Percentiles rank a stretch among this genome's conserved stretches.
These are phyloP conservation scores for Chytriomyces confervae DNA, from an alignment of 192 early-diverging fungal species.

Conservation along the genomic window DNA sequence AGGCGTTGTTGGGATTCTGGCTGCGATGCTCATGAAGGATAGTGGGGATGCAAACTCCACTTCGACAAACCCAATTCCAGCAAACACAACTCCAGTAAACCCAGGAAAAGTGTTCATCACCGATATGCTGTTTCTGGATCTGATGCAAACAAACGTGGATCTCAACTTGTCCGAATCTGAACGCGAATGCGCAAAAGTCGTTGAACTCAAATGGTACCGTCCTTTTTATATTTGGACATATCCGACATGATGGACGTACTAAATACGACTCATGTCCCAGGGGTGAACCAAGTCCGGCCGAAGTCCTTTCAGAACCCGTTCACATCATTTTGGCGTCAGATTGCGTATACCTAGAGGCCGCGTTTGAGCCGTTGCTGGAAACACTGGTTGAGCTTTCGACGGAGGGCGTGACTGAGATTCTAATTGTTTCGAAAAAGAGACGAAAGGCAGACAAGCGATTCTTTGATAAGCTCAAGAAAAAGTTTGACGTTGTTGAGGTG, in stretches of 20 bases:
- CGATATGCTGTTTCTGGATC: constrained; percentile 56
- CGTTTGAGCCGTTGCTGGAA: constrained; percentile 54
- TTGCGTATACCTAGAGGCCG: constrained; percentile 57
- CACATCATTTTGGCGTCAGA: constrained; percentile 56
- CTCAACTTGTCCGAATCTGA: constrained; percentile 41
- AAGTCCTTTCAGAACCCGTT: constrained; percentile 11
- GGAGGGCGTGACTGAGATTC: constrained; percentile 41
- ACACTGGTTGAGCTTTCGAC: constrained; percentile 44
- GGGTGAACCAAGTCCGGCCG: constrained; percentile 37
- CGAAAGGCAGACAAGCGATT: constrained; percentile 62
- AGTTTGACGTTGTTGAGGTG: constrained; percentile 53
- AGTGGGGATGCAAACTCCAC: not conserved
- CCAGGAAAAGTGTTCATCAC: constrained; percentile 47
- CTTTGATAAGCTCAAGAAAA: constrained; percentile 51
- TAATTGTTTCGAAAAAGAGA: constrained; percentile 48
- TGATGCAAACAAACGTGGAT: constrained; percentile 56
- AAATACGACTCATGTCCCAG: constrained; percentile 19
- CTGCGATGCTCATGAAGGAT: constrained; percentile 41
- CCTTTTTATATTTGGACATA: not conserved
- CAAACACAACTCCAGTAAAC: not conserved
- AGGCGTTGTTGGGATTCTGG: constrained; percentile 54
- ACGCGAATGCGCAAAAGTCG: constrained; percentile 21
- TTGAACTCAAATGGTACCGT: constrained; percentile 34
- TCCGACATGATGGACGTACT: not conserved
- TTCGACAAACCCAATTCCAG: too few species aligned